Percentiles rank a stretch among this genome's conserved stretches.
Evolutionary conservation across 495 filamentous ascomycete species (phyloP).

Genomic region (Parathielavia hyrcaniae): DNA sequence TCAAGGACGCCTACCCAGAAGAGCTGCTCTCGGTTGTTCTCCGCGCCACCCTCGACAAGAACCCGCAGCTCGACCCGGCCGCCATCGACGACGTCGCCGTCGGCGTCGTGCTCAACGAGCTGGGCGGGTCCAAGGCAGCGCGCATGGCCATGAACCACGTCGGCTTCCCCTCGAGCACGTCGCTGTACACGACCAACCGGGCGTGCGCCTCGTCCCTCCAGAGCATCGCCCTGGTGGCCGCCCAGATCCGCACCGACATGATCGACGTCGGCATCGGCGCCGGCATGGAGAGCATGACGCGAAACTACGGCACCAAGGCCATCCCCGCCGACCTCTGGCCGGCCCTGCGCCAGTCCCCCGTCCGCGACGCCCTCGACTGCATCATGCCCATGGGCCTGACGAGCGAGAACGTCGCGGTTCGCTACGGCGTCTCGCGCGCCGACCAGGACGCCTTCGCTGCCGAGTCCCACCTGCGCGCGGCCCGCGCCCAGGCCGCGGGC

Average conservation of each 20-base stretch:
- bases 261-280: constrained; percentile 78
- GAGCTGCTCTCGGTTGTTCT: constrained; percentile 80
- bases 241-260: constrained; percentile 62
- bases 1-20: constrained; percentile 86
- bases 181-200: constrained; percentile 80
- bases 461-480: constrained; percentile 63
- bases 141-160: constrained; percentile 84
- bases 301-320: constrained; percentile 75
- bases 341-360: constrained; percentile 55
- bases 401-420: constrained; percentile 78
- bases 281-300: constrained; percentile 91
- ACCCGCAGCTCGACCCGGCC: constrained; percentile 66
- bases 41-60: constrained; percentile 67
- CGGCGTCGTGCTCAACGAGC: constrained; percentile 82
- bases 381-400: constrained; percentile 93
- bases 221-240: constrained; percentile 63
- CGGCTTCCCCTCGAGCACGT: constrained; percentile 63
- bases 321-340: constrained; percentile 80
- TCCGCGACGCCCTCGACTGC: constrained; percentile 71
- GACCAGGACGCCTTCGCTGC: constrained; percentile 84
- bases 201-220: constrained; percentile 75
- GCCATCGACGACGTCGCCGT: constrained; percentile 74
- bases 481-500: constrained; percentile 59
- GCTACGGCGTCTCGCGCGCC: constrained; percentile 64
- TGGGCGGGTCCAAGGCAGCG: constrained; percentile 84